A percentile compares a stretch with the other conserved stretches of the same genome.
Conservation (phyloP, 192 early-diverging fungal species). For the Lunasporangiospora selenospora region DNA sequence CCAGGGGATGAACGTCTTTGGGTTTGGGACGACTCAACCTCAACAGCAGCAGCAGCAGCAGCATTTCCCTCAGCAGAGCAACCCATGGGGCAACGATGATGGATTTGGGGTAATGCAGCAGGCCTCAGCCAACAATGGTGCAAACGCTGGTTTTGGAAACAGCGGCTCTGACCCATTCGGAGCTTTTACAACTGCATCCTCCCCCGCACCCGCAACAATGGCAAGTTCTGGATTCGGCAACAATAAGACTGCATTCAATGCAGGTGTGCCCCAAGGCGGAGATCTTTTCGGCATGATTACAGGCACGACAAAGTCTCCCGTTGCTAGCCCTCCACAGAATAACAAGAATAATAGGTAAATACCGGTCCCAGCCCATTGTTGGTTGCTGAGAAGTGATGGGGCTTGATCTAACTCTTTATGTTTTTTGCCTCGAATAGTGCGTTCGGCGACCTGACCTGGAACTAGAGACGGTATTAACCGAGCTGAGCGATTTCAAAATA, state of each 20-base stretch:
- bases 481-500: too few species aligned
- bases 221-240: slow-evolving; percentile 3
- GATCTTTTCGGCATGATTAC: slow-evolving; percentile 42
- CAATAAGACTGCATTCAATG: not conserved
- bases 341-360: slow-evolving; percentile 35
- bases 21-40: slow-evolving; percentile 13
- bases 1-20: slow-evolving; percentile 38
- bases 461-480: too few species aligned
- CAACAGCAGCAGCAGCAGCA: slow-evolving; percentile 35
- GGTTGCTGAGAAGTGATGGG: not conserved
- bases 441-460: slow-evolving; percentile 42
- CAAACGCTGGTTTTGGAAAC: too few species aligned
- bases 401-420: not conserved
- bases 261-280: slow-evolving; percentile 32
- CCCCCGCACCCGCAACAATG: slow-evolving; percentile 11
- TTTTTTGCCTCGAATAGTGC: slow-evolving; percentile 12
- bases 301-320: slow-evolving; percentile 12
- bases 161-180: too few species aligned
- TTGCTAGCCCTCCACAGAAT: slow-evolving; percentile 10
- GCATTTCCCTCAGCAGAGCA: slow-evolving; percentile 17
- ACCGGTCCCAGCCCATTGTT: not conserved
- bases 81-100: slow-evolving; percentile 41
- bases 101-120: slow-evolving; percentile 44
- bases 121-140: too few species aligned
- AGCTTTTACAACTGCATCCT: too few species aligned